phyloP scores from a whole-genome alignment of 345 rosid species.

The Dimocarpus longan region DNA sequence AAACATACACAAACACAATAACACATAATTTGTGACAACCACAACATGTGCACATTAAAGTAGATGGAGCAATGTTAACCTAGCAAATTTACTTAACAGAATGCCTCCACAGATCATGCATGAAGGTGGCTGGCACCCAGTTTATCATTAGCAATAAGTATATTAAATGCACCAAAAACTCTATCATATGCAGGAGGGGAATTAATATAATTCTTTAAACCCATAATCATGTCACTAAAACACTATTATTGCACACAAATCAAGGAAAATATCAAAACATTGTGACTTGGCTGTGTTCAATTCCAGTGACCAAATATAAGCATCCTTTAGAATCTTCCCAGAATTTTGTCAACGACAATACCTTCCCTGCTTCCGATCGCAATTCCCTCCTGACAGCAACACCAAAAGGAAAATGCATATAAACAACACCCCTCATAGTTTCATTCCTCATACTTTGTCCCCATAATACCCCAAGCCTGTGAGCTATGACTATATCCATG shows the following conservation, averaged over 20 bases:
- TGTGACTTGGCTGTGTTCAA: background rate
- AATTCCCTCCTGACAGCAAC: background rate
- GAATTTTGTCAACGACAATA: background rate
- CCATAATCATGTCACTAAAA: background rate
- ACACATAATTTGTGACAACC: background rate
- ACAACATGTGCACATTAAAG: background rate
- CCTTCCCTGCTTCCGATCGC: background rate
- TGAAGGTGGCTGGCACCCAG: background rate
- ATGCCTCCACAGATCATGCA: background rate
- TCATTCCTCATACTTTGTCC: background rate
- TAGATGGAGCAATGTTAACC: background rate
- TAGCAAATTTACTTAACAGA: background rate
- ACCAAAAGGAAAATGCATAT: background rate
- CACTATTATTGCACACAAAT: background rate
- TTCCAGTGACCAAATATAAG: background rate
- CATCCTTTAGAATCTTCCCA: background rate
- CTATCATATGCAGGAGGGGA: background rate
- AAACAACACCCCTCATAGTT: background rate
- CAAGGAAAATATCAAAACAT: background rate
- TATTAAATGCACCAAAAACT: background rate
- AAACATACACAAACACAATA: background rate
- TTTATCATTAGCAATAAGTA: constrained; percentile 3
- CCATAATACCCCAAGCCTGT: background rate
- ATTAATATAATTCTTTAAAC: background rate
- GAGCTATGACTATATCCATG: background rate